Evolutionary conservation across 306 rosid species (phyloP), one percentile per base, ranked within the genome.

Genomic region (Acacia confusa): DNA sequence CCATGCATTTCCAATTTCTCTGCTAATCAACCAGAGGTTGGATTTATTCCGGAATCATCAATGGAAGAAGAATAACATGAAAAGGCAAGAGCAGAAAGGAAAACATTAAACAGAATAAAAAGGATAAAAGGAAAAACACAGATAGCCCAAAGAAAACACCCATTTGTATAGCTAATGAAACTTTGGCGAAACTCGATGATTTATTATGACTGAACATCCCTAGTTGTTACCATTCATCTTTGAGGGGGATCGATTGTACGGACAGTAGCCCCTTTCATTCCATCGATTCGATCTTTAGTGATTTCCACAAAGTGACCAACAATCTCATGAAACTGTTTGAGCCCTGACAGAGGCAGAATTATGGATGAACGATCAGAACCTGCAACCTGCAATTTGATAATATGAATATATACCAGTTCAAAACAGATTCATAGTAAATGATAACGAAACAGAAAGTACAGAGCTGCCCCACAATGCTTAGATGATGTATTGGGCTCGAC

Each of bases 281-380:
- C 98, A 85, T 96, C 99, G 41, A 93, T 86, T 84, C 94, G 87
- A 79, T 96, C 99, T 82, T 96, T 96, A 77, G 98, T 96, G 86
- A 96, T 92, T 86, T 96, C 99, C 84, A 96, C 99, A 82, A 96
- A 96, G 87, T 96, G 99, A 79, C 99, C 99, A 50, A 96, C 94
- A 60, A 92, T 92, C 83, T 96, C 99, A 84, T 96, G 93, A 89
- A 96, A 96, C 88, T 92, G 99, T 83, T 89, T 96, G 84, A 96
- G 93, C 58, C 99, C 99, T 45, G 99, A 96, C 78, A 96, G 90
- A 0, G 99, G 99, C 80, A 93, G 99, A 82, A 96, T 96, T 85
- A 96, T 96, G 80, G 99, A 96, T 79, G 99, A 96, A 50, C 99
- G 85, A 91, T 96, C 99, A 34, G 98, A 88, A 81, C 98, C 99